These are phyloP conservation scores for Epichloe sylvatica DNA, from an alignment of 2,329 filamentous ascomycete genomes.

Conservation along the genomic window DNA sequence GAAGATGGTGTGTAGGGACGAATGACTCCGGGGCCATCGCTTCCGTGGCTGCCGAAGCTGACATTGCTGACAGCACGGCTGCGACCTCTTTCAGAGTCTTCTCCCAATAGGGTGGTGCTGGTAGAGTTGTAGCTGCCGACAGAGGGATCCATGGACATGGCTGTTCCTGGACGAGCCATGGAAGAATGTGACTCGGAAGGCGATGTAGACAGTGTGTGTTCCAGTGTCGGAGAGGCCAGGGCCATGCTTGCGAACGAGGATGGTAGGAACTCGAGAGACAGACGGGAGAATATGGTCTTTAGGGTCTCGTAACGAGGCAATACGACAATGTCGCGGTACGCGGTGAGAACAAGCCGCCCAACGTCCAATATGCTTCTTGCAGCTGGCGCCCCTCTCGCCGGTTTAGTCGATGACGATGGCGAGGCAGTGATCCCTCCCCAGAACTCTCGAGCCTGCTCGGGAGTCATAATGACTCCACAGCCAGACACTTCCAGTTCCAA, in stretches of 20 bases:
- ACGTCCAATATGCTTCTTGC: slow-evolving; percentile 54
- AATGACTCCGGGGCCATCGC: slow-evolving; percentile 25
- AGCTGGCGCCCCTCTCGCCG: slow-evolving; percentile 32
- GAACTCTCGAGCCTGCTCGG: slow-evolving; percentile 73
- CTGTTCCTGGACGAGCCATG: slow-evolving; percentile 52
- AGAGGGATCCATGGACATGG: slow-evolving; percentile 59
- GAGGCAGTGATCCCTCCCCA: slow-evolving; percentile 58
- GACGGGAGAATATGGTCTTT: slow-evolving; percentile 76
- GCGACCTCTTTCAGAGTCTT: slow-evolving; percentile 43
- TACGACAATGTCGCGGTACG: slow-evolving; percentile 80
- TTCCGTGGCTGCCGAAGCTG: slow-evolving; percentile 44
- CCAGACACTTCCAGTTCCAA: slow-evolving; percentile 89
- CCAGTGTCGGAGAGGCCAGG: slow-evolving; percentile 38
- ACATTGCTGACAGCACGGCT: slow-evolving; percentile 81
- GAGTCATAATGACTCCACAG: slow-evolving; percentile 61
- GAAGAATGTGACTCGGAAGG: slow-evolving; percentile 34
- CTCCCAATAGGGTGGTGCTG: slow-evolving; percentile 64
- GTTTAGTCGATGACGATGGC: slow-evolving; percentile 19
- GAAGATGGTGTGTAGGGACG: slow-evolving; percentile 37
- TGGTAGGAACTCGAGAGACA: slow-evolving; percentile 66
- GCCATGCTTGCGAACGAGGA: slow-evolving; percentile 38
- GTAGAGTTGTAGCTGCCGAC: slow-evolving; percentile 70
- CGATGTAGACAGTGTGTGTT: slow-evolving; percentile 36
- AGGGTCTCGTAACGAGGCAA: slow-evolving; percentile 78
- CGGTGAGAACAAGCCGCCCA: slow-evolving; percentile 71